These are phyloP conservation scores for Bassia scoparia DNA, from an alignment of 148 eudicot genomes.

Conservation along the genomic window DNA sequence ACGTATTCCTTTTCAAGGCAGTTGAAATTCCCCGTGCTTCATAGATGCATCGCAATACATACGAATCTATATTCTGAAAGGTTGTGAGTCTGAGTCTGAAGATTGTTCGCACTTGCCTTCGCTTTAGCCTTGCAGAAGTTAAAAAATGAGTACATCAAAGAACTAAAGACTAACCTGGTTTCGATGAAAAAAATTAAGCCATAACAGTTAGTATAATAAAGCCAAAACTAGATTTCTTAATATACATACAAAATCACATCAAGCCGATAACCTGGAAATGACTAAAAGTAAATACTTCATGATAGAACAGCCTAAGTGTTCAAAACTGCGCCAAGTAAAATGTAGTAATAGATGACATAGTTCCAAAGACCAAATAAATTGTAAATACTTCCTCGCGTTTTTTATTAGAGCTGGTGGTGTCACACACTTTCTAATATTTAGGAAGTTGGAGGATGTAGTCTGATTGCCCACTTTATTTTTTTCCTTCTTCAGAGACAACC, in stretches of 20 bases:
- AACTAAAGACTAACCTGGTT: not conserved
- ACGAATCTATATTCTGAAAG: constrained; percentile 10
- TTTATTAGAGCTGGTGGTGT: no score
- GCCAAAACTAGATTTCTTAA: not conserved
- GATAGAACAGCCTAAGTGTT: not conserved
- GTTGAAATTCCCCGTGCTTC: not conserved
- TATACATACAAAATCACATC: not conserved
- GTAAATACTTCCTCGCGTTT: no score
- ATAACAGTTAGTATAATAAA: not conserved
- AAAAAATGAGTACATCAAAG: not conserved
- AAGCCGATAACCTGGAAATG: not conserved
- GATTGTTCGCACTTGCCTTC: not conserved
- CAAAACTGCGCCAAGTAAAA: not conserved
- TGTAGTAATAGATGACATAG: not conserved
- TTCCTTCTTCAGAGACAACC: no score
- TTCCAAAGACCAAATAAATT: not conserved
- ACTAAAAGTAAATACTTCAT: not conserved
- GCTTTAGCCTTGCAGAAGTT: constrained; percentile 4
- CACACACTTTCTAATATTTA: no score
- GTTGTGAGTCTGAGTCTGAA: constrained; percentile 7
- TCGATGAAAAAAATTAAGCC: not conserved
- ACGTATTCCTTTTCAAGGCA: not conserved
- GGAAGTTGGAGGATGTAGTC: no score
- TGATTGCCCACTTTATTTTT: no score
- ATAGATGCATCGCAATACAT: constrained; percentile 1